Conservation (phyloP, 2,329 filamentous ascomycete genomes). For the Gliomastix tumulicola region DNA sequence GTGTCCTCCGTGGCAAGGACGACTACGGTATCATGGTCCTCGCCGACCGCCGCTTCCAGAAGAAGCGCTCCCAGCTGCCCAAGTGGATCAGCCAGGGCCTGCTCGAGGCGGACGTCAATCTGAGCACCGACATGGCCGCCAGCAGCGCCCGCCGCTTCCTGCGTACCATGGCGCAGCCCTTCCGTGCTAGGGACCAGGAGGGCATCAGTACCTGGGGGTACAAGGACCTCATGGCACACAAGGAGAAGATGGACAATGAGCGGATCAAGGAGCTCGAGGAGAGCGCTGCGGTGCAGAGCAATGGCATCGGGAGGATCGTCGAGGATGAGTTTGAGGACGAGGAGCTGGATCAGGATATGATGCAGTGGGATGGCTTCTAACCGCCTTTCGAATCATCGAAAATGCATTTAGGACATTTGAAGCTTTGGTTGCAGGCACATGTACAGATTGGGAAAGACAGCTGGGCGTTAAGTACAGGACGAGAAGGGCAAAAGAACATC, state of each 20-base stretch:
- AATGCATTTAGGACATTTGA: no score
- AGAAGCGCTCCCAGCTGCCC: constrained; percentile 82
- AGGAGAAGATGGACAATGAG: constrained; percentile 67
- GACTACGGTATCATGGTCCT: constrained; percentile 99
- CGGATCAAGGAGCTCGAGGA: constrained; percentile 57
- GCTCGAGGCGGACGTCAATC: constrained; percentile 75
- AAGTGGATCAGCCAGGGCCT: constrained; percentile 95
- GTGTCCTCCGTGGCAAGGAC: constrained; percentile 91
- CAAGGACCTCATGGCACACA: constrained; percentile 69
- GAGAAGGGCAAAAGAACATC: background rate
- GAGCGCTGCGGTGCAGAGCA: no score
- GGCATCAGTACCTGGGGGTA: constrained; percentile 90
- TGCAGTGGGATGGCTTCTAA: constrained; percentile 34
- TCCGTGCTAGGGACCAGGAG: constrained; percentile 75
- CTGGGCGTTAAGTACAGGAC: no score
- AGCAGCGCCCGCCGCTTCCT: constrained; percentile 85
- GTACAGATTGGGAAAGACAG: background rate
- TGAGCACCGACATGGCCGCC: constrained; percentile 94
- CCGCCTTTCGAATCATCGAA: background rate
- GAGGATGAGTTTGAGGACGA: constrained; percentile 43
- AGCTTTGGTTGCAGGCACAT: no score
- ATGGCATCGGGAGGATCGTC: background rate
- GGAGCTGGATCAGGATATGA: constrained; percentile 47
- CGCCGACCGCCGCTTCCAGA: constrained; percentile 87
- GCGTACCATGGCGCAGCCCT: constrained; percentile 86